Evolutionary conservation across 2,329 filamentous ascomycete genomes (phyloP).

Genomic region (Pyrenophora tritici-repentis): DNA sequence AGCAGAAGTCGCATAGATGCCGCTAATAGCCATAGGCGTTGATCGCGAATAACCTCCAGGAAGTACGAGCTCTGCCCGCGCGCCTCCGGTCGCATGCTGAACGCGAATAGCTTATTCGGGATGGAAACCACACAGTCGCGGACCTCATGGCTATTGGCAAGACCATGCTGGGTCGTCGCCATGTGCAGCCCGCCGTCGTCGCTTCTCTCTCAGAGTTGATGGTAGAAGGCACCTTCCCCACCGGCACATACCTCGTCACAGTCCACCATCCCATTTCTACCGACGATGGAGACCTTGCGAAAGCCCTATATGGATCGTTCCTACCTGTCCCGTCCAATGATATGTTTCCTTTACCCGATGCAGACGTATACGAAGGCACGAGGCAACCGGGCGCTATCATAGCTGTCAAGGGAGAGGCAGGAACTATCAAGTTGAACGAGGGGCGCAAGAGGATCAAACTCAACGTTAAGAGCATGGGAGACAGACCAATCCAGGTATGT

Average conservation of each 20-base stretch:
- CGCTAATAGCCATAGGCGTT: slow-evolving; percentile 63
- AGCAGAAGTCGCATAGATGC: background rate
- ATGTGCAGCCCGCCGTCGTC: slow-evolving; percentile 83
- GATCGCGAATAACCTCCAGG: slow-evolving; percentile 88
- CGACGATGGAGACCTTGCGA: slow-evolving; percentile 84
- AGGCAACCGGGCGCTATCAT: slow-evolving; percentile 82
- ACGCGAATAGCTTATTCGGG: slow-evolving; percentile 74
- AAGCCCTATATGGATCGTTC: slow-evolving; percentile 89
- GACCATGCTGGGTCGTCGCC: slow-evolving; percentile 89
- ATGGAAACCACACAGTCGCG: slow-evolving; percentile 89
- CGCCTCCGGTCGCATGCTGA: slow-evolving; percentile 26
- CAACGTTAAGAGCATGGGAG: slow-evolving; percentile 81
- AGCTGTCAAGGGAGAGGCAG: slow-evolving; percentile 67
- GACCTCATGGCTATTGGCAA: slow-evolving; percentile 92
- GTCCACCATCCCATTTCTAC: slow-evolving; percentile 87
- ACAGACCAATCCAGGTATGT: slow-evolving; percentile 82
- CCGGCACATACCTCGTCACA: slow-evolving; percentile 90
- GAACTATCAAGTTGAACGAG: slow-evolving; percentile 71
- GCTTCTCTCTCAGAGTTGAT: slow-evolving; percentile 81
- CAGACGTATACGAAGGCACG: slow-evolving; percentile 67
- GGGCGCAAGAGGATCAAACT: slow-evolving; percentile 74
- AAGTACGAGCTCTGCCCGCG: slow-evolving; percentile 56
- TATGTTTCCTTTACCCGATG: slow-evolving; percentile 68
- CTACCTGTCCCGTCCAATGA: slow-evolving; percentile 74
- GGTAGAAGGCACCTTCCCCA: slow-evolving; percentile 91